Evolutionary conservation across 1,284 basidiomycete species (phyloP).

Genomic region (Irpex lacteus): DNA sequence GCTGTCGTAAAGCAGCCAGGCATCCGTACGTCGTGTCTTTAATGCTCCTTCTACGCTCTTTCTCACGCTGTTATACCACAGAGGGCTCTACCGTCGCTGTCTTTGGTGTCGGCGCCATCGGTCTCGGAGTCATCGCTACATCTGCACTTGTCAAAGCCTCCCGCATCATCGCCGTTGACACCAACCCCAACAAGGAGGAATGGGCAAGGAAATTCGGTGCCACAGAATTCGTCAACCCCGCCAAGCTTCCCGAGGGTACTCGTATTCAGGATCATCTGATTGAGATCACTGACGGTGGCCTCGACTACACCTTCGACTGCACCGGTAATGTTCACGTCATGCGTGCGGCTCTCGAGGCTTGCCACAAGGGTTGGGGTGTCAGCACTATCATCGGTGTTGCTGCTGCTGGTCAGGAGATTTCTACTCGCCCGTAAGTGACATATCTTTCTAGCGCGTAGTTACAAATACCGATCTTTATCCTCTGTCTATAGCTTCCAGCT

Average conservation of each 20-base stretch:
- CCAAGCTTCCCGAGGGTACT: conserved; percentile 71
- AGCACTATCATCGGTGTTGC: conserved; percentile 94
- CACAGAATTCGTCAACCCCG: conserved; percentile 94
- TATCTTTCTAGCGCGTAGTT: background rate
- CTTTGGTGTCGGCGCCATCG: conserved; percentile 96
- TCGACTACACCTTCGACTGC: conserved; percentile 97
- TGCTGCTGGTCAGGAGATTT: conserved; percentile 96
- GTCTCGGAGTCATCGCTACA: conserved; percentile 89
- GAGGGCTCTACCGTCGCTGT: conserved; percentile 88
- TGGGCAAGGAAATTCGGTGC: conserved; percentile 97
- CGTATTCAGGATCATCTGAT: conserved; percentile 88
- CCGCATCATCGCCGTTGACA: conserved; percentile 92
- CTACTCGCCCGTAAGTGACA: conserved; percentile 86
- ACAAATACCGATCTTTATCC: background rate
- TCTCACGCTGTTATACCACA: conserved; percentile 28
- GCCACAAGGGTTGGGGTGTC: conserved; percentile 99
- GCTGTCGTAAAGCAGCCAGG: conserved; percentile 81
- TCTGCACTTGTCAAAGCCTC: conserved; percentile 77
- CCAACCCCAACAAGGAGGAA: conserved; percentile 80
- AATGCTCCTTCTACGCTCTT: background rate
- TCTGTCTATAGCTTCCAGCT: conserved; percentile 62
- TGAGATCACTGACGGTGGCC: conserved; percentile 93
- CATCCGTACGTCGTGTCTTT: conserved; percentile 53
- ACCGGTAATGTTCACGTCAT: conserved; percentile 96
- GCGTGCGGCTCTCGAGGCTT: conserved; percentile 93